phyloP scores from a whole-genome alignment of 371 early-diverging fungal species.

The Phascolomyces articulosus region DNA sequence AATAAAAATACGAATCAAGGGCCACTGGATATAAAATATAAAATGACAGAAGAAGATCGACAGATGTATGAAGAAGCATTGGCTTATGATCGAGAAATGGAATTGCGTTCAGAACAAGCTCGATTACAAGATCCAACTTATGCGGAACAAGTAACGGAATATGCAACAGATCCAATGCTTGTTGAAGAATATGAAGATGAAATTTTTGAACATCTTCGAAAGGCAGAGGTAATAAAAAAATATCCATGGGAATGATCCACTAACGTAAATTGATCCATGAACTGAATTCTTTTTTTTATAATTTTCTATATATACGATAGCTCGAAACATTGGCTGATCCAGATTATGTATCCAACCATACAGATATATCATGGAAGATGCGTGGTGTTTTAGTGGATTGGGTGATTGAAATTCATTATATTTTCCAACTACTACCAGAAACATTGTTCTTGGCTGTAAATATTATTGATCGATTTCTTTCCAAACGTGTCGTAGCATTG shows the following conservation, averaged over 20 bases:
- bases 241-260: background rate
- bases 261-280: background rate
- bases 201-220: slow-evolving; percentile 85
- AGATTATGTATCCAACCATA: slow-evolving; percentile 72
- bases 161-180: slow-evolving; percentile 80
- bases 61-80: slow-evolving; percentile 13
- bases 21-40: background rate
- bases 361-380: slow-evolving; percentile 94
- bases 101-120: slow-evolving; percentile 18
- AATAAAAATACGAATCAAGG: background rate
- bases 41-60: slow-evolving; percentile 1
- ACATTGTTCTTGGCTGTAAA: slow-evolving; percentile 95
- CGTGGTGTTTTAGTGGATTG: slow-evolving; percentile 81
- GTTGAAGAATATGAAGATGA: slow-evolving; percentile 91
- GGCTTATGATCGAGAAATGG: slow-evolving; percentile 24
- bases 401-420: slow-evolving; percentile 91
- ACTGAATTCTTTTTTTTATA: too few relatives aligned
- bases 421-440: slow-evolving; percentile 94
- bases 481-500: slow-evolving; percentile 79
- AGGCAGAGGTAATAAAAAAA: slow-evolving; percentile 68
- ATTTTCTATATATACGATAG: background rate
- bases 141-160: slow-evolving; percentile 56
- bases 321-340: slow-evolving; percentile 65
- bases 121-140: slow-evolving; percentile 32
- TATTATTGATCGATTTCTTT: slow-evolving; percentile 97